These are phyloP conservation scores for Tausonia pullulans DNA, from an alignment of 1,284 basidiomycete genomes.

Conservation along the genomic window DNA sequence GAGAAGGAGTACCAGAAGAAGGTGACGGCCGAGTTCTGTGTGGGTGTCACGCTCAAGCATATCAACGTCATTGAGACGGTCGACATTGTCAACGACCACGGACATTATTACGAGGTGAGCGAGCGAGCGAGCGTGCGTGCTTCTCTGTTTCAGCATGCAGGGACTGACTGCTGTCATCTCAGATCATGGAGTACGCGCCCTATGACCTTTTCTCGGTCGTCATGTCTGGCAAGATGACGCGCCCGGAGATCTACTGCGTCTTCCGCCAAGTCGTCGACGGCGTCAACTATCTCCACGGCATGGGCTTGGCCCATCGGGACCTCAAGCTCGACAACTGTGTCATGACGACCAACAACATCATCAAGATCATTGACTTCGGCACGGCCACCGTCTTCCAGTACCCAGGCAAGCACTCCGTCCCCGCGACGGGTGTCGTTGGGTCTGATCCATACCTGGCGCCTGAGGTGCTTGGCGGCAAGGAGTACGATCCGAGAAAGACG, in stretches of 20 bases:
- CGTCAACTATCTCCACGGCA: slow-evolving; percentile 92
- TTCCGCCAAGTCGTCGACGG: slow-evolving; percentile 98
- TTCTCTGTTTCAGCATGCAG: not conserved
- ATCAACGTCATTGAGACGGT: slow-evolving; percentile 96
- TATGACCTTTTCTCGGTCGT: slow-evolving; percentile 98
- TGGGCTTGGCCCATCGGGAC: slow-evolving; percentile 96
- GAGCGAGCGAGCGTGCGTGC: not conserved
- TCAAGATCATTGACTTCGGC: slow-evolving; percentile 99
- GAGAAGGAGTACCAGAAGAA: slow-evolving; percentile 99
- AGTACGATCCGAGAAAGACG: slow-evolving; percentile 91
- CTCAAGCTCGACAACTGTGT: slow-evolving; percentile 99
- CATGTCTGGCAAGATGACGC: slow-evolving; percentile 98
- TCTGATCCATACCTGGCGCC: slow-evolving; percentile 97
- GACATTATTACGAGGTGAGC: slow-evolving; percentile 91
- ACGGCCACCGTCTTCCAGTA: slow-evolving; percentile 99
- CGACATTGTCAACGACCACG: slow-evolving; percentile 95
- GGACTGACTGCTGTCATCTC: slow-evolving; percentile 13
- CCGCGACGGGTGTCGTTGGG: slow-evolving; percentile 84
- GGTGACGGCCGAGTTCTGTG: slow-evolving; percentile 96
- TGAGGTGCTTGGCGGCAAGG: slow-evolving; percentile 69
- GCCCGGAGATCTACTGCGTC: slow-evolving; percentile 97
- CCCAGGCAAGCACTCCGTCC: slow-evolving; percentile 72
- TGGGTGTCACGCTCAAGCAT: slow-evolving; percentile 89
- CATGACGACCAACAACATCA: slow-evolving; percentile 84
- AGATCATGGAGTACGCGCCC: slow-evolving; percentile 99